Conservation (phyloP, 1,284 basidiomycete species). For the Leccinum fallax region DNA sequence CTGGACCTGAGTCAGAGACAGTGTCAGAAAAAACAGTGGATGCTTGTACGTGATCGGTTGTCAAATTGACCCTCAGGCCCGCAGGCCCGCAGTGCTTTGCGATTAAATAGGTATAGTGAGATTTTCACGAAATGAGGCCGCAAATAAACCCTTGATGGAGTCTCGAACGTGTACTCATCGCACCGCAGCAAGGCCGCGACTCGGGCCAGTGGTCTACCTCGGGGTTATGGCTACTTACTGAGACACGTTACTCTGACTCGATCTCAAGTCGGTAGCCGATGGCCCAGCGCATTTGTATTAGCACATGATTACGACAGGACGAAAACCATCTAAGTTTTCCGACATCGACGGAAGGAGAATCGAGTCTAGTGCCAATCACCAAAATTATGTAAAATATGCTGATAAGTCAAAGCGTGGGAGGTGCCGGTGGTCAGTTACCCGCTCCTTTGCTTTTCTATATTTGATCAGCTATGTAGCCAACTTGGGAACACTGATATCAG, state of each 20-base stretch:
- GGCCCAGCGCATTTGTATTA: not conserved
- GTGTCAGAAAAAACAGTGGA: not conserved
- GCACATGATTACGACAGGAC: not conserved
- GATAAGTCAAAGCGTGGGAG: slow-evolving; percentile 1
- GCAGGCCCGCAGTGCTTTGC: not conserved
- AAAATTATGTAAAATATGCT: not conserved
- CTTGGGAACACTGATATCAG: not conserved
- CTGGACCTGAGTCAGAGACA: too few relatives aligned
- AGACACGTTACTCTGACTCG: not conserved
- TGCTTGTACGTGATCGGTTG: slow-evolving; percentile 22
- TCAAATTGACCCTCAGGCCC: not conserved
- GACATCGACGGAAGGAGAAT: not conserved
- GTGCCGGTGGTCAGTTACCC: not conserved
- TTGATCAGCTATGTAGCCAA: not conserved
- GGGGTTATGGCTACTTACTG: not conserved
- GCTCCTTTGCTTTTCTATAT: not conserved
- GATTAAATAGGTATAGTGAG: not conserved
- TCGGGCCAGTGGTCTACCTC: not conserved
- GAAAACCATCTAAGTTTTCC: not conserved
- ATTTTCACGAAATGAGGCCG: not conserved
- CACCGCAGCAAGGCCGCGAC: not conserved
- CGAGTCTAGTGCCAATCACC: not conserved
- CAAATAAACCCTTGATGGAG: slow-evolving; percentile 1
- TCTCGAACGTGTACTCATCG: not conserved
- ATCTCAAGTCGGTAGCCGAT: not conserved